Base-by-base conservation (phyloP, 305 asterid species). In the Petunia hybrid region DNA sequence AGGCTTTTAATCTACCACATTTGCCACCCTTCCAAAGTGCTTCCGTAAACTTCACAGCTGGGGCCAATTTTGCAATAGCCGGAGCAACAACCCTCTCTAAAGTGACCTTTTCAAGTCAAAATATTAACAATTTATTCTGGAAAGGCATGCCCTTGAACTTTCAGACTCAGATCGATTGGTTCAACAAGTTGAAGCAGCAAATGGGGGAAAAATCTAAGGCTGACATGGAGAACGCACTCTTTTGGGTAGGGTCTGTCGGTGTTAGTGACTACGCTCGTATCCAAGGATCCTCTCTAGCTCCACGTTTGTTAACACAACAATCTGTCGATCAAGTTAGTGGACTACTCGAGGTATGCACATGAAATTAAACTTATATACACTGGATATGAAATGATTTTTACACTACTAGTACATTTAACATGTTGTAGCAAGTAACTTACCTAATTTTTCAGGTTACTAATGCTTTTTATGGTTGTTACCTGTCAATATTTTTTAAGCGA, bases 231-330 rank as follows among this genome's bases (percentile, higher is more conserved):
- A 83, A 83, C 39, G 79, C 93, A 1, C 89, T 88, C 73, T 88
- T 90, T 75, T 90, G 93, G 92, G 48, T 88, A 10, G 93, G 92
- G 43, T 85, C 83, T 22, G 68, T 89, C 81, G 92, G 94, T n/a
- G 55, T 85, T 5, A 78, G 84, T 7, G 89, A 90, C 84, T 87
- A 82, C 40, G 46, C 84, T 22, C 85, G 87, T 22, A 62, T 84
- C 31, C 67, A 65, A 7, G 85, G 83, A 7, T 76, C 87, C 3
- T 8, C 86, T 22, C n/a, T 73, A 64, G 31, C 87, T 12, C 75
- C 82, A 55, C 82, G 78, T 41, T 80, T 82, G 75, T 73, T 88
- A 57, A 63, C 87, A 0, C 89, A 88, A 51, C 67, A 56, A 5
- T 84, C 90, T 0, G 82, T 86, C 48, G 57, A 22, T n/a, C 77